A percentile compares a stretch with the other conserved stretches of the same genome.
Evolutionary conservation across 176 grass and related monocot genomes (phyloP).

Genomic region (Secale cereale): DNA sequence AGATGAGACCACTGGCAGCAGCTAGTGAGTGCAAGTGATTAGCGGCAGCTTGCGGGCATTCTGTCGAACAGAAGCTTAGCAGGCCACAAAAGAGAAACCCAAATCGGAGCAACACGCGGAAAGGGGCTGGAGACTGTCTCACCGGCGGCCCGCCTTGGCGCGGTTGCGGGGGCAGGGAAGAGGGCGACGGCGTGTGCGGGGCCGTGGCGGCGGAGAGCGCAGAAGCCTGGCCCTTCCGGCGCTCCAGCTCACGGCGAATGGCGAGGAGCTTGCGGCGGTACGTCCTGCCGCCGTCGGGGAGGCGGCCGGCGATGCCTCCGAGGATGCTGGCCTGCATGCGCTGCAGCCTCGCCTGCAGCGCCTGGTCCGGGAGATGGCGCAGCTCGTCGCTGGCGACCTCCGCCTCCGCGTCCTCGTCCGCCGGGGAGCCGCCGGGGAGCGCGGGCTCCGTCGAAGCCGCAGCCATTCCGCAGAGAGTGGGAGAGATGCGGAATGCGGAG

Average conservation of each 20-base stretch:
- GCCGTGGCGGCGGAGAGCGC: background rate
- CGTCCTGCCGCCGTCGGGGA: slow-evolving; percentile 31
- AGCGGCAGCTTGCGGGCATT: background rate
- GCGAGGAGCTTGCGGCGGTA: background rate
- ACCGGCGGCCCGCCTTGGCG: background rate
- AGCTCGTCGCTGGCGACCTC: background rate
- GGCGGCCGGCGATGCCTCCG: background rate
- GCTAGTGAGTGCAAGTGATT: too few relatives aligned
- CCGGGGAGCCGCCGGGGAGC: too few relatives aligned
- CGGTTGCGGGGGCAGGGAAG: background rate
- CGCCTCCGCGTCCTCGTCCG: too few relatives aligned
- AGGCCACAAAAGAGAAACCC: background rate
- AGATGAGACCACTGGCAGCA: too few relatives aligned
- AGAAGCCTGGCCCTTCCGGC: slow-evolving; percentile 15
- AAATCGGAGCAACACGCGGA: background rate
- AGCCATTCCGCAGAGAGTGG: too few relatives aligned
- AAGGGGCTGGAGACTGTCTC: background rate
- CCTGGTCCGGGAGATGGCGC: background rate
- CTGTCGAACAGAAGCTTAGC: background rate
- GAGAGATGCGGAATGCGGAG: too few relatives aligned
- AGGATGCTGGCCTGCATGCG: background rate
- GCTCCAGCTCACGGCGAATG: slow-evolving; percentile 7
- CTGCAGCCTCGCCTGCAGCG: slow-evolving; percentile 18
- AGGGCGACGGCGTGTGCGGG: background rate
- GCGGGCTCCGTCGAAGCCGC: too few relatives aligned